Evolutionary conservation across 1,139 yeast genomes (phyloP).

Genomic region (Hemisphaericaspora xylanilytica): DNA sequence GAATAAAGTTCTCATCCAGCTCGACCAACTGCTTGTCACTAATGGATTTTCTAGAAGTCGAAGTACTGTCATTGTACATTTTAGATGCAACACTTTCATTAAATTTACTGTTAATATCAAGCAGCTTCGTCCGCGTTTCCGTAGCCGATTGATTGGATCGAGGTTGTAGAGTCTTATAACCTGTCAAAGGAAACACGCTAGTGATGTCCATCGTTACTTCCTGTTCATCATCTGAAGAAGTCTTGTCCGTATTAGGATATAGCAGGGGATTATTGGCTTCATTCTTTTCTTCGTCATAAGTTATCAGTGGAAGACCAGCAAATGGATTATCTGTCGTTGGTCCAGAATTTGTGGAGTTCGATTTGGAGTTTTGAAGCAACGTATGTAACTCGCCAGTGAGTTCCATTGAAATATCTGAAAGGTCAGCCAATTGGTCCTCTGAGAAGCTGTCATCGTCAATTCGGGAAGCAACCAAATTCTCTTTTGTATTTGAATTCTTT

Average conservation of each 20-base stretch:
- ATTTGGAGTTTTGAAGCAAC: neutral
- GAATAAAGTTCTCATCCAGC: neutral
- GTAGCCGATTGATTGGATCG: too few species aligned
- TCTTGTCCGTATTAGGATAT: neutral
- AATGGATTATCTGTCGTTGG: neutral
- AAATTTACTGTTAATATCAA: too few species aligned
- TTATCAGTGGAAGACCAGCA: neutral
- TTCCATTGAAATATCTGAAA: slow-evolving; percentile 4
- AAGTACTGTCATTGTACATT: neutral
- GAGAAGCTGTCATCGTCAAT: neutral
- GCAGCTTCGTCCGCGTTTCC: too few species aligned
- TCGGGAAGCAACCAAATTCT: too few species aligned
- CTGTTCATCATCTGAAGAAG: neutral
- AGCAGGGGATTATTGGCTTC: slow-evolving; percentile 15
- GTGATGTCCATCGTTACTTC: slow-evolving; percentile 5
- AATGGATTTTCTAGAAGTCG: neutral
- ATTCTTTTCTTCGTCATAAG: slow-evolving; percentile 4
- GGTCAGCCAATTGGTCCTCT: neutral
- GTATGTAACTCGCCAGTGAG: slow-evolving; percentile 2
- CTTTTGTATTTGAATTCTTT: too few species aligned
- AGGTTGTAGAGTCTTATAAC: too few species aligned
- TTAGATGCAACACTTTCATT: too few species aligned
- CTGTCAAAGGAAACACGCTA: neutral
- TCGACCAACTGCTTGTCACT: neutral
- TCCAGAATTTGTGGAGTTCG: neutral